Conservation (phyloP, 2,329 filamentous ascomycete genomes). For the Chrysoporthe cubensis region DNA sequence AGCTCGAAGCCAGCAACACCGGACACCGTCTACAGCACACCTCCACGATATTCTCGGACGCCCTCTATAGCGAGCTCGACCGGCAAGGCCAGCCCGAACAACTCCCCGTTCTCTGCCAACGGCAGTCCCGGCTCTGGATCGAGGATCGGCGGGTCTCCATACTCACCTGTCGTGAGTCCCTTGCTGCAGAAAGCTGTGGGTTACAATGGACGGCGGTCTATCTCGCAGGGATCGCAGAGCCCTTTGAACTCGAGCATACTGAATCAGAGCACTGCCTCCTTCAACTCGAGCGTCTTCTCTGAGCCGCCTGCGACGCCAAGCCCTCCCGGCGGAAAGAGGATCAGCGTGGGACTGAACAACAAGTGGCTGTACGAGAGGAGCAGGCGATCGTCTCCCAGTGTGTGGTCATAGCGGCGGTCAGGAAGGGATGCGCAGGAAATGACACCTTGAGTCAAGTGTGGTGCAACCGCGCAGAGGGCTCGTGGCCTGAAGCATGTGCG, state of each 20-base stretch:
- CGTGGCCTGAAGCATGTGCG: not conserved
- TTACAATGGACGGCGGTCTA: slow-evolving; percentile 60
- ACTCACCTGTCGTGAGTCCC: slow-evolving; percentile 51
- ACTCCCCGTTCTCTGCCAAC: slow-evolving; percentile 61
- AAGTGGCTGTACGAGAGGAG: slow-evolving; percentile 95
- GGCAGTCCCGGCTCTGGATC: slow-evolving; percentile 40
- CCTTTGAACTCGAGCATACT: slow-evolving; percentile 45
- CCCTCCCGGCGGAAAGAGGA: slow-evolving; percentile 66
- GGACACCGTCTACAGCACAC: slow-evolving; percentile 76
- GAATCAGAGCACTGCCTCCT: slow-evolving; percentile 48
- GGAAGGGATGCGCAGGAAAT: not conserved
- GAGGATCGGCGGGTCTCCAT: slow-evolving; percentile 50
- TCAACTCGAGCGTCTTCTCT: slow-evolving; percentile 51
- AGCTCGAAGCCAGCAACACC: slow-evolving; percentile 66
- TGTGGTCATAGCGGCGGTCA: slow-evolving; percentile 36
- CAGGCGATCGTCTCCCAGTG: slow-evolving; percentile 55
- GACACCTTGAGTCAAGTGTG: not conserved
- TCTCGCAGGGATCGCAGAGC: slow-evolving; percentile 60
- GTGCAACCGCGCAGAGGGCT: not conserved
- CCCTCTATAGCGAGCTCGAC: slow-evolving; percentile 67
- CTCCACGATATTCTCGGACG: slow-evolving; percentile 82
- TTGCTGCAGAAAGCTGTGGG: slow-evolving; percentile 71
- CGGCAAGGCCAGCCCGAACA: slow-evolving; percentile 59
- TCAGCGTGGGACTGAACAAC: slow-evolving; percentile 80
- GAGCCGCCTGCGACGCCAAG: slow-evolving; percentile 71